Evolutionary conservation across 192 early-diverging fungal genomes (phyloP), one percentile per base, ranked within the genome.

Genomic region (Kickxella alabastrina): DNA sequence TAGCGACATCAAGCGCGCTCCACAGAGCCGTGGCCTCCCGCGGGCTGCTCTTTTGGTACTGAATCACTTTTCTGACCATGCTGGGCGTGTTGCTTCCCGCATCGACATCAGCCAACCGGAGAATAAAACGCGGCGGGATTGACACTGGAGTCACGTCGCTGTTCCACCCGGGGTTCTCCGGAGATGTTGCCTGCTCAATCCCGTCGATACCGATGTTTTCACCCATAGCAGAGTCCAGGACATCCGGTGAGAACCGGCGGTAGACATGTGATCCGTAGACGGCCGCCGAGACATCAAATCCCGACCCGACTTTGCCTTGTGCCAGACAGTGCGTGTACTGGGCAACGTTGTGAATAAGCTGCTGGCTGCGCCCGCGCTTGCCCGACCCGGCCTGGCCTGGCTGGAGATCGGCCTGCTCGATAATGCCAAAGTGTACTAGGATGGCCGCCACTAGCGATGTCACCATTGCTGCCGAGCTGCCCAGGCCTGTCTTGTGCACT

Each of bases 261-360:
- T 99, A 97, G 1, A 80, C 62, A 55, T 97, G 95, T 32, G 83
- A 88, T 12, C 97, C 97, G 66, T 83, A 95, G 1, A 94, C 87
- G 2, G 97, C 97, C 4, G 88, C 79, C 0, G 88, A 87, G 15
- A 99, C 91, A 63, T 99, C 97, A 59, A 99, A 99, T 10, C 97
- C 97, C 38, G 83, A 87, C 2, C 97, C 97, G 36, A 99, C 85
- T 61, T 99, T 99, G 41, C 97, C 97, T 57, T 99, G 97, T n/a
- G 97, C 95, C 21, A 92, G 65, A 56, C 97, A 96, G 77, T 99
- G 97, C 12, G 84, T 81, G 52, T 87, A 83, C 73, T 99, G 97
- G 0, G 97, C 87, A 3, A 86, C 47, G 52, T 92, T 92, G 69
- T 99, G 92, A 6, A 93, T 79, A 17, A 92, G 74, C 14, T 52